Base-by-base conservation (phyloP, 352 stramenopile genomes). In the Salisapilia sapeloensis region DNA sequence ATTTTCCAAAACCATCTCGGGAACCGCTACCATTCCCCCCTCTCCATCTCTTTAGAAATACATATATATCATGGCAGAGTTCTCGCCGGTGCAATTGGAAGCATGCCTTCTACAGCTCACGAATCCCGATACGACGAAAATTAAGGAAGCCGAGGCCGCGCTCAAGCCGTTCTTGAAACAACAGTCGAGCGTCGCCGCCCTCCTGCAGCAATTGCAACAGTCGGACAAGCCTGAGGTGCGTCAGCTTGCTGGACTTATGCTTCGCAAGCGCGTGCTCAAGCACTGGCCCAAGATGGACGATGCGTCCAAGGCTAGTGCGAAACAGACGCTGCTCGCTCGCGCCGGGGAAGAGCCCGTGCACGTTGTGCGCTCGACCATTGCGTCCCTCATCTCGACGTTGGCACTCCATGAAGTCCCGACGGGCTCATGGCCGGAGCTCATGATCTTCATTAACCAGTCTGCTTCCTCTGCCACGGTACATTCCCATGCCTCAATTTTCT, bases 101-200 rank as follows among this genome's bases (percentile, higher is more conserved):
- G 64, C 66, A 37, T 84, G 74, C 57, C 62, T 91, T 26, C 48
- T 84, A 56, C 76, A 87, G 39, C 74, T 98, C 31, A 96, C 81
- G 38, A 63, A 96, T 50, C 85, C 85, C 21, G 82, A 98, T 60
- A 97, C 91, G 29, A 66, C 92, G 49, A 69, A 90, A 37, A 97
- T 97, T 58, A 94, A 95, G 63, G 63, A 96, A 52, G 91, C 86
- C 6, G 92, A 97, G 61, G 52, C 56, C 20, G 61, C 72, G 13
- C 52, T 98, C 37, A 98, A 98, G 62, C 58, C 55, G 20, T 84
- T 96, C 47, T 57, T 96, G 20, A 97, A 96, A 53, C 65, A 93
- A 55, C 51, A 90, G 25, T 54, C 50, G 24, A 84, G 50, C 16
- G 77, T 97, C 19, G 56, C 62, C 32, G 76, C 77, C 1, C 59